These are phyloP conservation scores for Allium cepa DNA, from an alignment of 106 monocot species.

Conservation along the genomic window DNA sequence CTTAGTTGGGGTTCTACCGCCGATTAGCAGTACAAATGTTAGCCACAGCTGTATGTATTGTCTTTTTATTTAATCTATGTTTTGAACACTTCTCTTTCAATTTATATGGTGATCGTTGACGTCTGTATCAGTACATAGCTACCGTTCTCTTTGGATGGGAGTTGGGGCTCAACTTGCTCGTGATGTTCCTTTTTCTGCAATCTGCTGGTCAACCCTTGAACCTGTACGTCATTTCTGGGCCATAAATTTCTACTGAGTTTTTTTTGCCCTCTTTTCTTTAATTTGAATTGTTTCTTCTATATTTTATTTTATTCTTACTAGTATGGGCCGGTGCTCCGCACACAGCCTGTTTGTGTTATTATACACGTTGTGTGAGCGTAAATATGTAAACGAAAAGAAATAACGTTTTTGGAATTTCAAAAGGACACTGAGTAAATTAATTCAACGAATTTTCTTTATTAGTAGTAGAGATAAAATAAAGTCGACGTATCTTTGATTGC, in stretches of 20 bases:
- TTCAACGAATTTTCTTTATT: background rate
- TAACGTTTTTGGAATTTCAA: no score
- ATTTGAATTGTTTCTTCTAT: no score
- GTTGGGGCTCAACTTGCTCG: conserved; percentile 95
- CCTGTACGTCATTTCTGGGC: conserved; percentile 27
- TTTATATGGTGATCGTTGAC: no score
- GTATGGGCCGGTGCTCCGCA: no score
- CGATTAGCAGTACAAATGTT: conserved; percentile 23
- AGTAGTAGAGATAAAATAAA: background rate
- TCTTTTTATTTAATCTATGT: no score
- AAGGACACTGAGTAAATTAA: no score
- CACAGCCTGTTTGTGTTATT: background rate
- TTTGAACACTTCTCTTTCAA: no score
- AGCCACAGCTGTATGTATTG: conserved; percentile 43
- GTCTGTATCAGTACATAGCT: conserved; percentile 31
- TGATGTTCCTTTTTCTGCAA: conserved; percentile 91
- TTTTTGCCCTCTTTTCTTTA: background rate
- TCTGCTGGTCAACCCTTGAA: conserved; percentile 93
- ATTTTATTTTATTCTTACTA: no score
- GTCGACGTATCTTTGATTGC: background rate
- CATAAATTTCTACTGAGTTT: background rate
- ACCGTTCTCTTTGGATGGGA: conserved; percentile 79
- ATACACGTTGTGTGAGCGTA: no score
- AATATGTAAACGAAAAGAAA: no score
- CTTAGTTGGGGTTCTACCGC: conserved; percentile 54